Conservation (phyloP, 139 green algal genomes). For the Astrephomene gubernaculifera region DNA sequence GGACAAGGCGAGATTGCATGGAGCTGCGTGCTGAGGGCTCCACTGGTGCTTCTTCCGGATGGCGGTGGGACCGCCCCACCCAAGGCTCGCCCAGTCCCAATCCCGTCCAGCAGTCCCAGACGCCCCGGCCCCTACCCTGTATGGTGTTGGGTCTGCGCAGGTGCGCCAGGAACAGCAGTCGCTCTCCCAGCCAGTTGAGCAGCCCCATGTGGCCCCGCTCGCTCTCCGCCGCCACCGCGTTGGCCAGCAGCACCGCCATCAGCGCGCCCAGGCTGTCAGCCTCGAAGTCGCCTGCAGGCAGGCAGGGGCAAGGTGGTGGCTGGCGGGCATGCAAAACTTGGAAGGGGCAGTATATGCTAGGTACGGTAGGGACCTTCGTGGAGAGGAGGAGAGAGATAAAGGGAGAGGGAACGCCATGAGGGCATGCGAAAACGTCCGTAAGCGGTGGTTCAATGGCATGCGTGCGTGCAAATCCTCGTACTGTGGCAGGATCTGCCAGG, state of each 20-base stretch:
- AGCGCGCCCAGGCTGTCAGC: constrained; percentile 74
- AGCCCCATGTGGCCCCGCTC: constrained; percentile 77
- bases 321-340: too few species aligned
- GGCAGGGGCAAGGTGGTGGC: background rate
- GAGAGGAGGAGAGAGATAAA: background rate
- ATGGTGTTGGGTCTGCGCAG: constrained; percentile 85
- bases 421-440: background rate
- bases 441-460: too few species aligned
- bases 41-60: too few species aligned
- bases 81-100: too few species aligned
- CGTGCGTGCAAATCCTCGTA: too few species aligned
- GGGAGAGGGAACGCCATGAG: background rate
- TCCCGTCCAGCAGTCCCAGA: too few species aligned
- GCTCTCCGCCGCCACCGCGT: constrained; percentile 61
- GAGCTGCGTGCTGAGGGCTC: too few species aligned
- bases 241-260: constrained; percentile 78
- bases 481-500: too few species aligned
- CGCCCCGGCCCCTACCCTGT: constrained; percentile 42
- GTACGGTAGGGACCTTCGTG: too few species aligned
- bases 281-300: constrained; percentile 58
- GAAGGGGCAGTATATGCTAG: too few species aligned
- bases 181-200: constrained; percentile 86
- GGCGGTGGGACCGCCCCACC: too few species aligned
- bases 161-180: constrained; percentile 83
- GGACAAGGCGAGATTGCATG: too few species aligned